A percentile compares a stretch with the other conserved stretches of the same genome.
phyloP scores from a whole-genome alignment of 257 asterid genomes.

The Fraxinus pennsylvanica region DNA sequence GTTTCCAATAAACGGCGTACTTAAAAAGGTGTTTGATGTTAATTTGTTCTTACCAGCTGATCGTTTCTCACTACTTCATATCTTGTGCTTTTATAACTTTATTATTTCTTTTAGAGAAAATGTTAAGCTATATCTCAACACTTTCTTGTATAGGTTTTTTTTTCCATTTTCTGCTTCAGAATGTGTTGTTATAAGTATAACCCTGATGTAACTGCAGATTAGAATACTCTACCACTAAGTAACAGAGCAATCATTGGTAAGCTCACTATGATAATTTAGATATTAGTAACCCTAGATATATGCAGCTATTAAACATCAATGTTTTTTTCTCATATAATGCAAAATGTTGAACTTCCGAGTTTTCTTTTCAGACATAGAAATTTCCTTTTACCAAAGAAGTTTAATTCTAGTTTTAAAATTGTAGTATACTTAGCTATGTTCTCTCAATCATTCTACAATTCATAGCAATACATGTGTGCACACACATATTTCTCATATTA shows the following conservation, averaged over 20 bases:
- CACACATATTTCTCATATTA: slow-evolving; percentile 4
- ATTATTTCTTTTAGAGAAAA: background rate
- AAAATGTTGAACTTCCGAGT: background rate
- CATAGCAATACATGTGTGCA: background rate
- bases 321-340: background rate
- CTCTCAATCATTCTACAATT: slow-evolving; percentile 7
- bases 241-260: background rate
- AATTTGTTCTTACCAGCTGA: background rate
- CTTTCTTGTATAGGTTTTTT: background rate
- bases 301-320: background rate
- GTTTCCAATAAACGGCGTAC: background rate
- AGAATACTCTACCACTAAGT: background rate
- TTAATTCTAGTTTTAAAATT: background rate
- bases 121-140: background rate
- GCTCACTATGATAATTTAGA: background rate
- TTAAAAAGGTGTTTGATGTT: background rate
- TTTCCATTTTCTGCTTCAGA: background rate
- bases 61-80: background rate
- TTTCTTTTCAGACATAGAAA: background rate
- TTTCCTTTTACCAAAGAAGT: background rate
- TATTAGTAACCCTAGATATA: background rate
- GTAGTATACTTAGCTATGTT: background rate
- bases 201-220: background rate
- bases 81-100: background rate
- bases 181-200: background rate